phyloP scores from a whole-genome alignment of 495 filamentous ascomycete species.

The Xeromyces bisporus region DNA sequence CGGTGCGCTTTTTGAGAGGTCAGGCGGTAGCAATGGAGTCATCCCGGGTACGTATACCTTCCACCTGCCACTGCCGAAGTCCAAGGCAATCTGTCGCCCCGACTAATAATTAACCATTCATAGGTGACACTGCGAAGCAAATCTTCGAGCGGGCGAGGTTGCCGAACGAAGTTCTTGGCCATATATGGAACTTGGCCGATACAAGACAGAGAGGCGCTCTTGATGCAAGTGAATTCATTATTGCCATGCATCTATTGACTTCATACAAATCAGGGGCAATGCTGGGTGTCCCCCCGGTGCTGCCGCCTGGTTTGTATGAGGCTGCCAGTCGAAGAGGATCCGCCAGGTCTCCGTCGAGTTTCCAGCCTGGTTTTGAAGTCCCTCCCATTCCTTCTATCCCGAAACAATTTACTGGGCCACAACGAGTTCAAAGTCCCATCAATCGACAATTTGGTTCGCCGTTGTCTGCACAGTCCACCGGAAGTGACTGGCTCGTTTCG shows the following conservation, averaged over 20 bases:
- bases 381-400: constrained; percentile 44
- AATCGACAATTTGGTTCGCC: constrained; percentile 38
- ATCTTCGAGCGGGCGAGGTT: constrained; percentile 89
- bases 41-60: constrained; percentile 44
- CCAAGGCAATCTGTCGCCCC: neutral
- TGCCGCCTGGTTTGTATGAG: constrained; percentile 80
- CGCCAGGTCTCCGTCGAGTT: constrained; percentile 28
- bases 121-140: constrained; percentile 70
- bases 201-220: constrained; percentile 80
- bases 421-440: constrained; percentile 56
- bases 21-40: constrained; percentile 58
- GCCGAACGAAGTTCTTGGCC: constrained; percentile 75
- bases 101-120: neutral
- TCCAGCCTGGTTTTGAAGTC: constrained; percentile 24
- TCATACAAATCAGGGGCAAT: constrained; percentile 74
- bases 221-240: constrained; percentile 85
- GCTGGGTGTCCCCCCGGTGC: constrained; percentile 57
- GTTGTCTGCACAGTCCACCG: constrained; percentile 44
- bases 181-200: constrained; percentile 90
- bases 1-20: constrained; percentile 69
- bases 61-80: too few relatives aligned
- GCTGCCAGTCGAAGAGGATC: constrained; percentile 61
- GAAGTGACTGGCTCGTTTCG: constrained; percentile 64
- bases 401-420: constrained; percentile 53
- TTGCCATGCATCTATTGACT: constrained; percentile 92